Base-by-base conservation (phyloP, 192 early-diverging fungal genomes). In the Helicostylum pulchrum region DNA sequence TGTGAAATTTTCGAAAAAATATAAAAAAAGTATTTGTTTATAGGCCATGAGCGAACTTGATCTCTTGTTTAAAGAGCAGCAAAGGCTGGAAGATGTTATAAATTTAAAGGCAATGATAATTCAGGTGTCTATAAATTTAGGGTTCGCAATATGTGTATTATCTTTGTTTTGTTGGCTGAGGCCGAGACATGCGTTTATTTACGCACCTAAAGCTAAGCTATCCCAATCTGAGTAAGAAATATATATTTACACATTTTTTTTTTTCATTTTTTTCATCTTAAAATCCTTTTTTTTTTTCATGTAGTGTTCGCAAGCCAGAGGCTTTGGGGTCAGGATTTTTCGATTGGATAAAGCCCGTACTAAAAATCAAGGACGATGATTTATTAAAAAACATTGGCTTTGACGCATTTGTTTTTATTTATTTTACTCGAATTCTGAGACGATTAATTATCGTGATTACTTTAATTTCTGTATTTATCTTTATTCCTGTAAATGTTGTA, bases 351-450 rank as follows among this genome's bases (percentile, higher is more conserved):
- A 64, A 71, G 1, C 73, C 83, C n/a, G 74, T 92, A 44, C 78
- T 80, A 73, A 80, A 76, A 26, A 71, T 79, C 30, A 70, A 78
- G 58, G 88, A 92, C 47, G 66, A 76, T 62, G 74, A 68, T 9
- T 64, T 92, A 39, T 64, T 90, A 34, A 80, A 83, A n/a, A 86
- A 81, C 12, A 80, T 87, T 6, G 90, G 86, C 31, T 66, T 88
- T 17, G 90, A 92, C 67, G 84, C 87, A 7, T 84, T 86, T 26
- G 68, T 90, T 34, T 86, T 90, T 68, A 67, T 92, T 42, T 78
- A 85, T 1, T 89, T 89, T 50, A 42, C 89, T 19, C 78, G 76
- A 26, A 70, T 87, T 32, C 74, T 79, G 52, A 79, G 81, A 31
- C 76, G 80, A 56, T 52, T 86, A 21, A 77, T 90, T 49, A 62